Evolutionary conservation across 129 eudicot genomes (phyloP).

Genomic region (carrot (Daucus carota)): DNA sequence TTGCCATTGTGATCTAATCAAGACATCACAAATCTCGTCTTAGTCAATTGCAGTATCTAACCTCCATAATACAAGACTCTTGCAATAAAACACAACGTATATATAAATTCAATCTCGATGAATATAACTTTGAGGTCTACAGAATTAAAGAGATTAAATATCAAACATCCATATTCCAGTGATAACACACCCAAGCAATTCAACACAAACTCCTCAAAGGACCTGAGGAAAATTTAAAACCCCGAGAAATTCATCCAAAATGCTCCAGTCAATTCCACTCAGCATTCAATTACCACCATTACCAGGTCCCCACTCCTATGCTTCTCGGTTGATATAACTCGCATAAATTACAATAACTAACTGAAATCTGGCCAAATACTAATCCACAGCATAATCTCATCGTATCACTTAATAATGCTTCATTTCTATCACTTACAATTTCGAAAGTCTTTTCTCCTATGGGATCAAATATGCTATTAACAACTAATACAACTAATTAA

Average conservation of each 20-base stretch:
- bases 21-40: neutral
- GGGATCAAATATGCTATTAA: too few relatives aligned
- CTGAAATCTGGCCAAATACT: too few relatives aligned
- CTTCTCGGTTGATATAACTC: neutral
- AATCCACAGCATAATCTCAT: neutral
- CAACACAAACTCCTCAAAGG: neutral
- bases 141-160: neutral
- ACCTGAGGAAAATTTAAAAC: neutral
- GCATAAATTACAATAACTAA: neutral
- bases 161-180: neutral
- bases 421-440: neutral
- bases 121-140: neutral
- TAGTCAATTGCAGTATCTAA: neutral
- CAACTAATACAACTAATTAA: too few relatives aligned
- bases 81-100: neutral
- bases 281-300: neutral
- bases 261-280: neutral
- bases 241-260: neutral
- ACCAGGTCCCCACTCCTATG: neutral
- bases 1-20: slow-evolving; percentile 88
- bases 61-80: too few relatives aligned
- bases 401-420: too few relatives aligned
- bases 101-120: neutral
- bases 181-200: neutral
- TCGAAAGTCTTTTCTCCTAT: too few relatives aligned